Evolutionary conservation across 2,329 filamentous ascomycete species (phyloP).

Genomic region (Harringtonia lauricola): DNA sequence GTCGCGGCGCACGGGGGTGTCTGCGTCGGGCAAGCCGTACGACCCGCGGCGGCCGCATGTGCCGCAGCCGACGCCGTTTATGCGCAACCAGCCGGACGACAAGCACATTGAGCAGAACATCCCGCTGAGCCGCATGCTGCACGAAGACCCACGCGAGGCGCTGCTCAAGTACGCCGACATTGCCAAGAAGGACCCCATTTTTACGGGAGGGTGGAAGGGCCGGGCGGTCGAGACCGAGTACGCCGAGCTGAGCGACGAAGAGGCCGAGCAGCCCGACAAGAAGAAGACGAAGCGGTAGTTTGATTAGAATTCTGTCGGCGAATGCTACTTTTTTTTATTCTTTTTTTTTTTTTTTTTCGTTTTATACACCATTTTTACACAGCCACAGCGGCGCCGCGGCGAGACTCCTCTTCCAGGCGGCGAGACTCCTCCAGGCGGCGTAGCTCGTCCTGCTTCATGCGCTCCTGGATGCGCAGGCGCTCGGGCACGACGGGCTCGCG

Average conservation of each 20-base stretch:
- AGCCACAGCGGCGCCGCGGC: too few species aligned
- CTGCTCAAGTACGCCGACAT: conserved; percentile 90
- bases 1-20: conserved; percentile 53
- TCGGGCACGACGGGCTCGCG: conserved; percentile 40
- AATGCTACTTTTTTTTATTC: too few species aligned
- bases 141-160: conserved; percentile 92
- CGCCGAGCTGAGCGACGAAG: conserved; percentile 78
- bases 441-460: conserved; percentile 38
- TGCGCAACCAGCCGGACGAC: conserved; percentile 81
- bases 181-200: conserved; percentile 84
- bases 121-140: conserved; percentile 81
- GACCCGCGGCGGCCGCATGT: conserved; percentile 82
- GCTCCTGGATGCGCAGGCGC: conserved; percentile 33
- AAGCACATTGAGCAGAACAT: conserved; percentile 82
- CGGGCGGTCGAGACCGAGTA: conserved; percentile 92
- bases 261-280: conserved; percentile 56
- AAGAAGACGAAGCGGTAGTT: conserved; percentile 46
- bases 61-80: conserved; percentile 77
- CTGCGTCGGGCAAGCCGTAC: conserved; percentile 61
- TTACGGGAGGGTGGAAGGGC: conserved; percentile 85
- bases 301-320: too few species aligned
- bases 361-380: neutral
- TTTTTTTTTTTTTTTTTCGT: too few species aligned
- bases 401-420: too few species aligned
- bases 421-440: conserved; percentile 2